Conservation (phyloP, 1,284 basidiomycete genomes). For the Leccinum cinnamomeum region DNA sequence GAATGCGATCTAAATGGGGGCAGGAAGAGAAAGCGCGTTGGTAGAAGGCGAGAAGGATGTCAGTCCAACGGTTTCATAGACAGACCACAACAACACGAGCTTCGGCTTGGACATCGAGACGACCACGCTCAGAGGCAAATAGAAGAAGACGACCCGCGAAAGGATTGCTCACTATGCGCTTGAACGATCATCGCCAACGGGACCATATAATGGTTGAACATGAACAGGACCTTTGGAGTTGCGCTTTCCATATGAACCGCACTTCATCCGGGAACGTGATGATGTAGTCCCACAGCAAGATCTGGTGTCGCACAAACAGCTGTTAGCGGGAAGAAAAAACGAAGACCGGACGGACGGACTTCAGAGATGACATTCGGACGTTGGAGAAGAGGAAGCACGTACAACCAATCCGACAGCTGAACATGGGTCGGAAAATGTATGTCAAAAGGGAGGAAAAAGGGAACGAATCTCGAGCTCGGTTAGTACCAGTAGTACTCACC, state of each 20-base stretch:
- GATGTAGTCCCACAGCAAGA: constrained; percentile 11
- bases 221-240: constrained; percentile 44
- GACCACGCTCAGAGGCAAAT: too few species aligned
- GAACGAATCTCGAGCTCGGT: background rate
- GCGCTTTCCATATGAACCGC: constrained; percentile 33
- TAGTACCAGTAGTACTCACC: constrained; percentile 18
- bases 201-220: constrained; percentile 49
- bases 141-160: background rate
- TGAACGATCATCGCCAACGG: constrained; percentile 40
- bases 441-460: background rate
- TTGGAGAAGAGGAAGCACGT: constrained; percentile 3
- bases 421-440: background rate
- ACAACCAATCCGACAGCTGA: constrained; percentile 30
- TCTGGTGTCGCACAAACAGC: constrained; percentile 30
- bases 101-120: background rate
- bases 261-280: too few species aligned
- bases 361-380: background rate
- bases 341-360: background rate
- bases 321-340: background rate
- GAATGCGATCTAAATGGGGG: constrained; percentile 29
- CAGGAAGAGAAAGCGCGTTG: background rate
- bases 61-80: too few species aligned
- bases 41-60: background rate
- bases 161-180: constrained; percentile 36
- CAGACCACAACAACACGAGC: too few species aligned